A percentile compares a stretch with the other conserved stretches of the same genome.
Evolutionary conservation across 2,329 filamentous ascomycete species (phyloP).

Genomic region (Aspergillus thermomutatus): DNA sequence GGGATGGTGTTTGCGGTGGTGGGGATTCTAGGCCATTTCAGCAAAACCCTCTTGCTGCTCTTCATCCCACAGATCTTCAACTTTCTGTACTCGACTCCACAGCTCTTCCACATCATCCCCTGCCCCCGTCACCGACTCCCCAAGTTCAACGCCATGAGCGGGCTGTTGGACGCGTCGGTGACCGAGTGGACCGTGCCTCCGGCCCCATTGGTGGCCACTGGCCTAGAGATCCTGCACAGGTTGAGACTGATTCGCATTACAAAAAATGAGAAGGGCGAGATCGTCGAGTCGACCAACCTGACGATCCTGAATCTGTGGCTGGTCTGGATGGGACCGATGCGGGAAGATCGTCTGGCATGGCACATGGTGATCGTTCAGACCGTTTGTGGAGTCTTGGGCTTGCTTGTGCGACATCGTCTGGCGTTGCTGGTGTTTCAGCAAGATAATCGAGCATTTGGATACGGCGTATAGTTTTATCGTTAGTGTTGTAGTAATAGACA

Average conservation of each 20-base stretch:
- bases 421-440: conserved; percentile 85
- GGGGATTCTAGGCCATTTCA: conserved; percentile 94
- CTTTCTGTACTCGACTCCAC: conserved; percentile 88
- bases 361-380: conserved; percentile 80
- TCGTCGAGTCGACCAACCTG: conserved; percentile 81
- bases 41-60: conserved; percentile 88
- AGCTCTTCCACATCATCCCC: conserved; percentile 84
- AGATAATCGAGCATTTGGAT: conserved; percentile 62
- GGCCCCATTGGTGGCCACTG: conserved; percentile 57
- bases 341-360: conserved; percentile 76
- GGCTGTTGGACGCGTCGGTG: conserved; percentile 80
- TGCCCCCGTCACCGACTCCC: conserved; percentile 92
- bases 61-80: conserved; percentile 95
- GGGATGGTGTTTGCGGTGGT: conserved; percentile 99
- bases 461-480: neutral
- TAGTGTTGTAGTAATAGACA: neutral
- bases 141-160: conserved; percentile 79
- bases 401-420: conserved; percentile 81
- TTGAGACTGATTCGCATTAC: conserved; percentile 67
- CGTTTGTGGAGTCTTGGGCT: conserved; percentile 70
- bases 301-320: conserved; percentile 96
- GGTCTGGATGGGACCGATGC: conserved; percentile 87
- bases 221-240: conserved; percentile 65
- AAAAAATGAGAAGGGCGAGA: conserved; percentile 63
- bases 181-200: conserved; percentile 76